Conservation (phyloP, 2,329 filamentous ascomycete genomes). For the Pestalotiopsis sp. region DNA sequence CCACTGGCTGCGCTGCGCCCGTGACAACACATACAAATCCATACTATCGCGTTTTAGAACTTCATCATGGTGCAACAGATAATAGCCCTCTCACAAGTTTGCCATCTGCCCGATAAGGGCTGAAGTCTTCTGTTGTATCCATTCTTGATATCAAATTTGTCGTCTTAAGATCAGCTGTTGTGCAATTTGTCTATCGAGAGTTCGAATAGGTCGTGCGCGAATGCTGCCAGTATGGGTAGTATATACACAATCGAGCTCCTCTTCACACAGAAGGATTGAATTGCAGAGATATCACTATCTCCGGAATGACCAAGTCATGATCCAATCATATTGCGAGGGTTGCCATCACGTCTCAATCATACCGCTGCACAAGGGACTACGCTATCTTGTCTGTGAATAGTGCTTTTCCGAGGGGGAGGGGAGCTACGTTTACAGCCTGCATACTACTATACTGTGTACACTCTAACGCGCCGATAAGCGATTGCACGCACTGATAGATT, state of each 20-base stretch:
- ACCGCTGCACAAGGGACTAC: background rate
- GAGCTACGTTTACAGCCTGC: background rate
- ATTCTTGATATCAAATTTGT: constrained; percentile 9
- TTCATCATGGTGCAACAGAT: background rate
- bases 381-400: constrained; percentile 6
- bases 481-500: too few species aligned
- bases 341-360: background rate
- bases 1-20: constrained; percentile 62
- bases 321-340: constrained; percentile 1
- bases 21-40: constrained; percentile 68
- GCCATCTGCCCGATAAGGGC: constrained; percentile 23
- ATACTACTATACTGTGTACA: background rate
- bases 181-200: too few species aligned
- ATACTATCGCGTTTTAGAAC: constrained; percentile 43
- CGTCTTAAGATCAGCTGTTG: too few species aligned
- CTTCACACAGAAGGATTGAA: background rate
- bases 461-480: background rate
- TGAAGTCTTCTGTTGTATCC: constrained; percentile 24
- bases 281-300: background rate
- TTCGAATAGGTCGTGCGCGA: too few species aligned
- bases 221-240: too few species aligned
- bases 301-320: background rate
- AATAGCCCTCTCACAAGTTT: constrained; percentile 27
- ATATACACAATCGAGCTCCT: too few species aligned
- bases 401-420: constrained; percentile 21